Evolutionary conservation across 2,329 filamentous ascomycete genomes (phyloP).

Genomic region (Falciphora oryzae): DNA sequence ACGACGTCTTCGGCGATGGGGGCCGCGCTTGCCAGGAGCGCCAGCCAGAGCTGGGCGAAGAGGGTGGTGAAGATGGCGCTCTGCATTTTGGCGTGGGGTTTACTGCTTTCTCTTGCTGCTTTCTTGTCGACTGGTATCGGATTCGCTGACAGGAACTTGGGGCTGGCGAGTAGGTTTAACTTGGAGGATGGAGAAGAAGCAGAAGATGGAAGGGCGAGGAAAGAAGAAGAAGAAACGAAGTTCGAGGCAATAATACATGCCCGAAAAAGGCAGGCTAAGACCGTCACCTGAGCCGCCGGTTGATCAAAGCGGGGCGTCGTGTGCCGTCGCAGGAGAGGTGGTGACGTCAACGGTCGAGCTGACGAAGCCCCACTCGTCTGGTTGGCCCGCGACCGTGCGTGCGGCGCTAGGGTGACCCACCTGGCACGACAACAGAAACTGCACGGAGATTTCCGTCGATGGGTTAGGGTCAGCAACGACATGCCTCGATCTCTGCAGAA

Average conservation of each 20-base stretch:
- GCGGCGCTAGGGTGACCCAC: not conserved
- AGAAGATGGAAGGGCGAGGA: not conserved
- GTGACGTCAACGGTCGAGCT: not conserved
- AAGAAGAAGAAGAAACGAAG: not conserved
- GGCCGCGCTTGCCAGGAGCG: slow-evolving; percentile 43
- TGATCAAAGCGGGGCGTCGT: not conserved
- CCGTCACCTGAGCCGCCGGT: not conserved
- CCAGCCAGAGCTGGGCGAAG: slow-evolving; percentile 47
- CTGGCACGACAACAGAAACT: not conserved
- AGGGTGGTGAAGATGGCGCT: slow-evolving; percentile 27
- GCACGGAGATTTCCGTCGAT: not conserved
- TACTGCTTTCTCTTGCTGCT: not conserved
- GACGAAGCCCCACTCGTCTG: not conserved
- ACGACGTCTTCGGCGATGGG: slow-evolving; percentile 32
- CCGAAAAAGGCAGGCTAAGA: not conserved
- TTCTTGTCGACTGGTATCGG: not conserved
- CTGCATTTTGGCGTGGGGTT: not conserved
- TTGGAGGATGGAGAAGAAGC: not conserved
- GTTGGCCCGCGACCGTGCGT: not conserved
- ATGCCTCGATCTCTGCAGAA: not conserved
- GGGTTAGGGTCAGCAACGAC: not conserved
- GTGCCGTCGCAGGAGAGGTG: not conserved
- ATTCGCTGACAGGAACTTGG: too few species aligned
- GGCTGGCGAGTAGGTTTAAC: too few species aligned
- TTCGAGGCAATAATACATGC: not conserved